Evolutionary conservation across 345 rosid species (phyloP).

Genomic region (Linum tenue): DNA sequence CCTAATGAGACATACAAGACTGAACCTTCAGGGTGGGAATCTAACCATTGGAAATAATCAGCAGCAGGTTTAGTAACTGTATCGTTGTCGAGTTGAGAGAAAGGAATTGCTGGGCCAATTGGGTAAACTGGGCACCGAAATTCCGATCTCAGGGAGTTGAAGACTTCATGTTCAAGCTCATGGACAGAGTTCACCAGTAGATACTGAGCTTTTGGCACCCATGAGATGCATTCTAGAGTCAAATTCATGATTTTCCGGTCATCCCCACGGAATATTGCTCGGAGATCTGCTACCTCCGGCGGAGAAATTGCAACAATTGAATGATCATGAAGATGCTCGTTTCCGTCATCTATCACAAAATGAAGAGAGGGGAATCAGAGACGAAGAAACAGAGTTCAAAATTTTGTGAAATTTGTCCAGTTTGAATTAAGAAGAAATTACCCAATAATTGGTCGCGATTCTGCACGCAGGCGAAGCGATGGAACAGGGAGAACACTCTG

Average conservation of each 20-base stretch:
- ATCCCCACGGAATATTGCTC: background rate
- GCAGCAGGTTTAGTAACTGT: background rate
- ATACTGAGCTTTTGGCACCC: slow-evolving; percentile 8
- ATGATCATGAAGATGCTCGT: background rate
- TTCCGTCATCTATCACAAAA: background rate
- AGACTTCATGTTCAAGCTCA: slow-evolving; percentile 10
- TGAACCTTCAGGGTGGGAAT: slow-evolving; percentile 10
- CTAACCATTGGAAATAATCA: slow-evolving; percentile 9
- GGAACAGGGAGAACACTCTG: background rate
- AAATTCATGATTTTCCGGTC: background rate
- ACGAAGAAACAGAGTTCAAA: too few relatives aligned
- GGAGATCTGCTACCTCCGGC: background rate
- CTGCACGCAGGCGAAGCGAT: background rate
- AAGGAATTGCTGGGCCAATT: slow-evolving; percentile 12
- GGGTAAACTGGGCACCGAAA: slow-evolving; percentile 5
- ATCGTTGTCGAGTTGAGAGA: background rate
- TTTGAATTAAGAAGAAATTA: too few relatives aligned
- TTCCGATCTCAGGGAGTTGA: background rate
- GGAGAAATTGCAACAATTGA: slow-evolving; percentile 5
- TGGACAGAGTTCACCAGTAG: slow-evolving; percentile 8
- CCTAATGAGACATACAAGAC: slow-evolving; percentile 14
- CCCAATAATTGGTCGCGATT: background rate
- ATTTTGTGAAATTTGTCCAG: too few relatives aligned
- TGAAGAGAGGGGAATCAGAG: too few relatives aligned
- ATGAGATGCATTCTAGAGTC: background rate